These are phyloP conservation scores for Scalesia atractyloides DNA, from an alignment of 129 eudicot species.

Conservation along the genomic window DNA sequence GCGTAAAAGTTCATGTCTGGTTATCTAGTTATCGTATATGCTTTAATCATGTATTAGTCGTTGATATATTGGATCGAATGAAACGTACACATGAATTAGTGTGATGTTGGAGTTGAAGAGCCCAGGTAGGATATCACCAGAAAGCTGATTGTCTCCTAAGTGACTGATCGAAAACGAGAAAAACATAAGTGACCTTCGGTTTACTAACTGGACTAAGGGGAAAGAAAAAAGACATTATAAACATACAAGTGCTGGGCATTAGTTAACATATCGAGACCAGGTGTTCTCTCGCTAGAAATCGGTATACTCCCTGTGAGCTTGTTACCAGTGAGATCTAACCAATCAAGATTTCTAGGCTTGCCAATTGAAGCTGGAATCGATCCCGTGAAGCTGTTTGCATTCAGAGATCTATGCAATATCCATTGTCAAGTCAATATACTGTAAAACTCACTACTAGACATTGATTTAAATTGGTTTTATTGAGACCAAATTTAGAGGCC, in stretches of 20 bases:
- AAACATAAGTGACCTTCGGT: not conserved
- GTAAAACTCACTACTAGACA: no score
- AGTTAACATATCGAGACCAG: slow-evolving; percentile 83
- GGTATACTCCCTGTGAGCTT: slow-evolving; percentile 71
- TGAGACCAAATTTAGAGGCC: no score
- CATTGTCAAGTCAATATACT: not conserved
- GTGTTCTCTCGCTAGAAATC: slow-evolving; percentile 54
- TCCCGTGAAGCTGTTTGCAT: slow-evolving; percentile 68
- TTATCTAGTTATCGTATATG: not conserved
- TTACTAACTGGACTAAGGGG: not conserved
- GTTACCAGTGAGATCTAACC: slow-evolving; percentile 92
- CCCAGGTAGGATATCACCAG: slow-evolving; percentile 60
- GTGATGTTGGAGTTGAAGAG: slow-evolving; percentile 61
- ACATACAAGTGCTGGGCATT: slow-evolving; percentile 79
- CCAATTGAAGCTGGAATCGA: slow-evolving; percentile 81
- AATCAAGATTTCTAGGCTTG: slow-evolving; percentile 55
- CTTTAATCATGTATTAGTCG: not conserved
- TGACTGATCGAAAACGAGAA: slow-evolving; percentile 69
- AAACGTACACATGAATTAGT: slow-evolving; percentile 77
- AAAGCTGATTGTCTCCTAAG: slow-evolving; percentile 70
- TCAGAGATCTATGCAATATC: slow-evolving; percentile 62
- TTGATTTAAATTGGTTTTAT: no score
- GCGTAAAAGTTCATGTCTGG: slow-evolving; percentile 5
- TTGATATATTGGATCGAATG: not conserved
- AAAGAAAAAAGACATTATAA: no score